These are phyloP conservation scores for Penicillium angulare DNA, from an alignment of 495 filamentous ascomycete species.

Conservation along the genomic window DNA sequence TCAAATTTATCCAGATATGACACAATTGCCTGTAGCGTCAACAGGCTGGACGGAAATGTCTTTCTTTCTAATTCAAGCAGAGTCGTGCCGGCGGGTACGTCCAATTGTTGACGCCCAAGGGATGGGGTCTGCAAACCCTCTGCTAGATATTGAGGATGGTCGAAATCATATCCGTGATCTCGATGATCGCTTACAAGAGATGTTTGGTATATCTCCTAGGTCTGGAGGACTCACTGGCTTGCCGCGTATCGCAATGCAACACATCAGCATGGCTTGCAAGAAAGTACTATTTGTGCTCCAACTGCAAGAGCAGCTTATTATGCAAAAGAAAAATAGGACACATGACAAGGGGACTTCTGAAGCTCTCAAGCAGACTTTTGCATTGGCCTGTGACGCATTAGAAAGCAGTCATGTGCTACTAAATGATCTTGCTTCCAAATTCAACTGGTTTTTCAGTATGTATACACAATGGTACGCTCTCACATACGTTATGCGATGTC, in stretches of 20 bases:
- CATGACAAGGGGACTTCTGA: too few species aligned
- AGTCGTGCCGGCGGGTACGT: conserved; percentile 22
- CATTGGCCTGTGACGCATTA: conserved; percentile 18
- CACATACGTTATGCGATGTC: conserved; percentile 50
- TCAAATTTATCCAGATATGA: conserved; percentile 7
- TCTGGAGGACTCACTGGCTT: conserved; percentile 33
- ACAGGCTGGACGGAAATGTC: conserved; percentile 68
- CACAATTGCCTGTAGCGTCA: conserved; percentile 41
- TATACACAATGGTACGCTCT: conserved; percentile 59
- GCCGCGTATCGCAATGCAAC: conserved; percentile 48
- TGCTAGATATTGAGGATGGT: conserved; percentile 37
- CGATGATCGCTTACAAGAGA: conserved; percentile 33
- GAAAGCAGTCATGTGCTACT: conserved; percentile 48
- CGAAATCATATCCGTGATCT: conserved; percentile 39
- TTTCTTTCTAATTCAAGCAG: conserved; percentile 54
- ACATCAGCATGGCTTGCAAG: conserved; percentile 30
- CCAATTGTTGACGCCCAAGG: conserved; percentile 4
- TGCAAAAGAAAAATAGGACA: conserved; percentile 30
- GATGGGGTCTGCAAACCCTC: conserved; percentile 6
- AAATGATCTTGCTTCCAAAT: conserved; percentile 37
- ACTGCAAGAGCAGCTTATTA: conserved; percentile 23
- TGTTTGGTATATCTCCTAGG: conserved; percentile 26
- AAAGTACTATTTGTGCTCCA: conserved; percentile 28
- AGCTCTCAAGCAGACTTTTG: conserved; percentile 16
- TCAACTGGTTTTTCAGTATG: conserved; percentile 55